Evolutionary conservation across 2,329 filamentous ascomycete species (phyloP).

Genomic region (Ophiognomonia clavigignenti-juglandacearum): DNA sequence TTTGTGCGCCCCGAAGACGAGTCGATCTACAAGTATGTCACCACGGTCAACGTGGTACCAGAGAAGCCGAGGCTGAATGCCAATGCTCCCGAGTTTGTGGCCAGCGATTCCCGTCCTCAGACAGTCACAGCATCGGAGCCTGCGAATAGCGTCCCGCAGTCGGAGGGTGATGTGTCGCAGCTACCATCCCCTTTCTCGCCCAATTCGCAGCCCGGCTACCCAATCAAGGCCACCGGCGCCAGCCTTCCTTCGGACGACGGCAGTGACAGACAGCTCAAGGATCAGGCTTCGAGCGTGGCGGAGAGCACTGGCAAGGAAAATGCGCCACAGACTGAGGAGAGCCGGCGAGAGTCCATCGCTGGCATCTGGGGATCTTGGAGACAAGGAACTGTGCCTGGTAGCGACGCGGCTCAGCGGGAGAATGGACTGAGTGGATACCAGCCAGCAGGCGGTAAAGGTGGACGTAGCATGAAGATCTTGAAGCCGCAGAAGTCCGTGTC

Average conservation of each 20-base stretch:
- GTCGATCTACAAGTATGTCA: conserved; percentile 69
- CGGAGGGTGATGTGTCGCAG: conserved; percentile 24
- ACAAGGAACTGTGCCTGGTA: conserved; percentile 43
- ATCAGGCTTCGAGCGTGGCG: conserved; percentile 24
- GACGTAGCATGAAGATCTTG: conserved; percentile 83
- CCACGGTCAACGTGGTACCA: conserved; percentile 52
- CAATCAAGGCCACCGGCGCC: conserved; percentile 28
- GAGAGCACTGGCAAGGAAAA: conserved; percentile 24
- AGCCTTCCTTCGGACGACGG: conserved; percentile 39
- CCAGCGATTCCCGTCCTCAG: conserved; percentile 23
- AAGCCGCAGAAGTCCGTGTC: conserved; percentile 64
- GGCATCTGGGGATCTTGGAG: conserved; percentile 71
- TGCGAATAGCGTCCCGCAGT: conserved; percentile 19
- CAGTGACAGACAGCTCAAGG: conserved; percentile 37
- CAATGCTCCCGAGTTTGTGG: conserved; percentile 40
- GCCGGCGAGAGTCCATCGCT: conserved; percentile 42
- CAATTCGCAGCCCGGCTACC: conserved; percentile 28
- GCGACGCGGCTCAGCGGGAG: conserved; percentile 51
- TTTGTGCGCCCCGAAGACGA: conserved; percentile 92
- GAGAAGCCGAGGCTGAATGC: conserved; percentile 56
- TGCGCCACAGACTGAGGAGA: conserved; percentile 19
- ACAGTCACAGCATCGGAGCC: conserved; percentile 13
- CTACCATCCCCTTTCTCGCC: conserved; percentile 21
- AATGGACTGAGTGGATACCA: conserved; percentile 62
- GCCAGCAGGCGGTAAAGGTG: conserved; percentile 52